Evolutionary conservation across 1,284 basidiomycete species (phyloP), one percentile per base, ranked within the genome.

Genomic region (Entoloma clypeatum): DNA sequence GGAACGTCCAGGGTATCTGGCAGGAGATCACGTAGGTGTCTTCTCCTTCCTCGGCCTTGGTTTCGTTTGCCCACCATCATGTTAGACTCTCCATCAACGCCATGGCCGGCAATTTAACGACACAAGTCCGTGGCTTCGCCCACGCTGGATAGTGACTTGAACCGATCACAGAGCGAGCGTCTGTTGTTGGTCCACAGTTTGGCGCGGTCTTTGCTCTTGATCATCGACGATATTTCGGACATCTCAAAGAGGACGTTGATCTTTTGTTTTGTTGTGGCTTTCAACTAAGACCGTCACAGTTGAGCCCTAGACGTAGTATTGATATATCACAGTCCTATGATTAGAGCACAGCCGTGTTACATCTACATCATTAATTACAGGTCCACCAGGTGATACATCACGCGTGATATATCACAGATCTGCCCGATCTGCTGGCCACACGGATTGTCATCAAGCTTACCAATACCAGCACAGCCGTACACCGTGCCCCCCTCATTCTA

Each of bases 141-240:
- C 94, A 98, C 95, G 11, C 97, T 95, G 71, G 94, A 98, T 58
- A 95, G 95, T 47, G 95, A 99, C 69, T 98, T 94, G 45, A 91
- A 90, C 49, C 69, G 90, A 52, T 86, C 84, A 36, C 91, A 93
- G 64, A 73, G 94, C 44, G 95, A 98, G 69, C 96, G 93, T 62
- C 72, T 98, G 65, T 76, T 97, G 56, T 81, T 97, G 32, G 95
- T 99, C 3, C 94, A 96, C 58, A 93, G 87, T 51, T 73, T 99
- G 60, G 95, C 95, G 2, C 79, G 90, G 48, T 95, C 92, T 21
- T 69, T 99, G 54, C 71, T 99, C 43, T 77, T 96, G 56, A 99
- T 99, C 66, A 99, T 99, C 54, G 92, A 96, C 62, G 92, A 96
- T 64, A 95, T 96, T 55, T 77, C 95, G 71, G 93, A 96, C 76